Evolutionary conservation across 495 filamentous ascomycete genomes (phyloP), one percentile per base, ranked within the genome.

Genomic region (Xylaria acuta): DNA sequence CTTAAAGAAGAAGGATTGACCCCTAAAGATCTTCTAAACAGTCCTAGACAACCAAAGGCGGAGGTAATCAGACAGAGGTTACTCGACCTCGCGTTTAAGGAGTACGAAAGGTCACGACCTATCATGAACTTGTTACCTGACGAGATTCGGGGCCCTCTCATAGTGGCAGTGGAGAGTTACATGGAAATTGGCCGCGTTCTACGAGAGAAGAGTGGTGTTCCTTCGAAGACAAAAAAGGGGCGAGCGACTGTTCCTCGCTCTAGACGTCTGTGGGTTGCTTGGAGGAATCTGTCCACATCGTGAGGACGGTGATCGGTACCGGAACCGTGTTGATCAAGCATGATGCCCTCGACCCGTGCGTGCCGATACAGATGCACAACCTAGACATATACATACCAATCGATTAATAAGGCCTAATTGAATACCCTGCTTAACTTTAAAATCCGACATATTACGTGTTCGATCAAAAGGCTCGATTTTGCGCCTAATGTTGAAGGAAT

Each of bases 161-260:
- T 87, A 38, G 89, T 91, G 11, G 90, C 90, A 4, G 88, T 92
- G 0, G 90, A 92, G 80, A 91, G 88, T 72, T 93, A 93, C 71
- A 90, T 93, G 86, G 90, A 91, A 75, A 93, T 92, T 77, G 91
- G 90, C 18, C 78, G 89, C 47, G 86, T 90, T 64, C 77, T 90
- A 63, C 77, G 79, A 59, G 80, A 82, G 64, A 77, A 78, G 58
- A 76, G 59, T 6, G 73, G 64, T 3, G 71, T 70, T 14, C 77
- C 80, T 20, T 84, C 83, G 54, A 78, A 80, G 66, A 80, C 85
- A 47, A 88, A 86, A 75, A 84, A 81, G 72, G 88, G 85, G 30
- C 79, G 83, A 73, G 88, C 88, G 22, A 90, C 89, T 22, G 89
- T 91, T 25, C 86, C 90, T 47, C 86, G 78, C 62, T 71, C 75